Percentiles rank a stretch among this genome's conserved stretches.
These are phyloP conservation scores for Periconia digitata DNA, from an alignment of 2,329 filamentous ascomycete genomes.

Conservation along the genomic window DNA sequence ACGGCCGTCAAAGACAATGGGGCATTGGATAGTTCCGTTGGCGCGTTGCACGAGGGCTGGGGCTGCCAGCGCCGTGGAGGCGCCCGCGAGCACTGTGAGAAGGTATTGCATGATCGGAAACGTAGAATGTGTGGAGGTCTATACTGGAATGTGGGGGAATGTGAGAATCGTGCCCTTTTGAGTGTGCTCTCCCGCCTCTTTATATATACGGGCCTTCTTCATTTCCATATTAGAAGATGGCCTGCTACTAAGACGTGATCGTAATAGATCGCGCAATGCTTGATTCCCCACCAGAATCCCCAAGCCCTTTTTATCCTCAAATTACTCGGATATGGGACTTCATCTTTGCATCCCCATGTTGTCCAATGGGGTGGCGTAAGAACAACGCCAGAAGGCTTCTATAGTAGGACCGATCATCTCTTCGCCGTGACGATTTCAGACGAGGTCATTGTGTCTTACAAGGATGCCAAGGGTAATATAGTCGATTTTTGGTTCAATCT, in stretches of 20 bases:
- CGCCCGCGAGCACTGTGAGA: slow-evolving; percentile 22
- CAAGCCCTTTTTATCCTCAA: not conserved
- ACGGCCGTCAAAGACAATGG: slow-evolving; percentile 42
- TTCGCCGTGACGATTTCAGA: slow-evolving; percentile 13
- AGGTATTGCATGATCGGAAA: slow-evolving; percentile 2
- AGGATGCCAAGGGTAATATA: slow-evolving; percentile 10
- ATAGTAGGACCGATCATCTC: slow-evolving; percentile 13
- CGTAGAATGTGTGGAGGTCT: not conserved
- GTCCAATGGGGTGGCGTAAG: slow-evolving; percentile 23
- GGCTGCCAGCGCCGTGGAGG: slow-evolving; percentile 28
- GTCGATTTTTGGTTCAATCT: slow-evolving; percentile 6
- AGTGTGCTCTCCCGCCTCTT: too few species aligned
- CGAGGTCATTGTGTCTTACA: slow-evolving; percentile 5
- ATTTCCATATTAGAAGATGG: not conserved
- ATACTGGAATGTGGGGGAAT: not conserved
- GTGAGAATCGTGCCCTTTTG: not conserved
- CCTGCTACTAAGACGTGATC: not conserved
- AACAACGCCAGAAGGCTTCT: slow-evolving; percentile 20
- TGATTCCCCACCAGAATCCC: not conserved
- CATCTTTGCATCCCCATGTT: too few species aligned
- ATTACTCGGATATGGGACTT: not conserved
- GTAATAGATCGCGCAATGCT: not conserved
- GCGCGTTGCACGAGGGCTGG: slow-evolving; percentile 16
- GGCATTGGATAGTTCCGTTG: slow-evolving; percentile 27
- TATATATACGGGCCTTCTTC: not conserved